Base-by-base conservation (phyloP, 768 basidiomycete species). In the Tylopilus plumbeoviolaceoides region DNA sequence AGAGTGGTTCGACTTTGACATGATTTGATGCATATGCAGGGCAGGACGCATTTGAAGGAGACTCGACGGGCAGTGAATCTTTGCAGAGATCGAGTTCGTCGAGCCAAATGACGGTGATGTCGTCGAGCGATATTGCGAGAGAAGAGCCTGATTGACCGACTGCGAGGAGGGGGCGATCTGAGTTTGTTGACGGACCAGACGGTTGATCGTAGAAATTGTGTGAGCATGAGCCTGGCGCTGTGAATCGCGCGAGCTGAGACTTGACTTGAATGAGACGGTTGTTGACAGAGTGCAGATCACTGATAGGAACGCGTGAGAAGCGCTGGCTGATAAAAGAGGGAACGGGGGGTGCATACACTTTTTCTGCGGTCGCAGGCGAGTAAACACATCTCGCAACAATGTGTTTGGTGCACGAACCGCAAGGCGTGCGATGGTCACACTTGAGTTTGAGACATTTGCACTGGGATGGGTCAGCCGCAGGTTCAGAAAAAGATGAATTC, bases 361-460 rank as follows among this genome's bases (percentile, higher is more conserved):
- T 92, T 72, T 92, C 90, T 17, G 87, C 84, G 0, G 90, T 90
- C 15, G 87, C 89, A 23, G 87, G 82, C 0, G 89, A 88, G 66
- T n/a, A n/a, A n/a, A n/a, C n/a, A n/a, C n/a, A n/a, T n/a, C n/a
- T n/a, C n/a, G n/a, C n/a, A n/a, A n/a, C n/a, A n/a, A n/a, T n/a
- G n/a, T n/a, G n/a, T n/a, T n/a, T n/a, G n/a, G n/a, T n/a, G n/a
- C n/a, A n/a, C n/a, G n/a, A n/a, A n/a, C n/a, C n/a, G n/a, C n/a
- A n/a, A n/a, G n/a, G n/a, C n/a, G n/a, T n/a, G n/a, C n/a, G n/a
- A n/a, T n/a, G n/a, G n/a, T n/a, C n/a, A n/a, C n/a, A n/a, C n/a
- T n/a, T n/a, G n/a, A n/a, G 78, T 62, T 93, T 93, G 48, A 92
- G 77, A 5, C 90, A 87, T 68, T 92, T 92, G 74, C 90, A 93